Evolutionary conservation across 176 grass and related monocot species (phyloP).

Genomic region (Musa itinerans): DNA sequence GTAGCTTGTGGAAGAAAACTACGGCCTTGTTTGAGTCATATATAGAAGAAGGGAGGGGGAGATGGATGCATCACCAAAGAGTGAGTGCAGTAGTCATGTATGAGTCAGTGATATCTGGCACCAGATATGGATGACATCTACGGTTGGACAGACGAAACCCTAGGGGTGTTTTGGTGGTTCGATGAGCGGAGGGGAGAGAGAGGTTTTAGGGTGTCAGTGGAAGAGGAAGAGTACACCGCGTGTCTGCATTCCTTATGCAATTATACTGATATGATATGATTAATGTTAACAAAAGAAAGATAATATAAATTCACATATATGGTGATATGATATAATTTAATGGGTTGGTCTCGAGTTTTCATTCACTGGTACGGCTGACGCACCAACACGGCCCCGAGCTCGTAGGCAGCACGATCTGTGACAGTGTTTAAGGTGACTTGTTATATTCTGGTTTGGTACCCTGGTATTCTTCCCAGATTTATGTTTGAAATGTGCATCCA

Average conservation of each 20-base stretch:
- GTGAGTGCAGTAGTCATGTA: not conserved
- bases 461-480: not conserved
- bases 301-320: too few relatives aligned
- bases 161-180: not conserved
- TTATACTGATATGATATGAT: not conserved
- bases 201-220: too few relatives aligned
- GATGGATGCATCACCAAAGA: not conserved
- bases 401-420: not conserved
- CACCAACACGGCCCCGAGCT: not conserved
- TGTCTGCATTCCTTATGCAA: not conserved
- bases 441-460: not conserved
- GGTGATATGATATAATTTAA: not conserved
- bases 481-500: not conserved
- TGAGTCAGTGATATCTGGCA: constrained; percentile 8
- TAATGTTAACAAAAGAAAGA: too few relatives aligned
- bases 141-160: not conserved
- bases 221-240: too few relatives aligned
- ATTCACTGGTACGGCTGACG: not conserved
- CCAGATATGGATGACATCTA: not conserved
- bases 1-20: not conserved
- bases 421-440: not conserved
- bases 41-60: not conserved
- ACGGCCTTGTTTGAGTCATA: not conserved
- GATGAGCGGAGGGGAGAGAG: not conserved
- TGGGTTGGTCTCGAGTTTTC: constrained; percentile 2